Base-by-base conservation (phyloP, 2,329 filamentous ascomycete genomes). In the Trichoderma breve region DNA sequence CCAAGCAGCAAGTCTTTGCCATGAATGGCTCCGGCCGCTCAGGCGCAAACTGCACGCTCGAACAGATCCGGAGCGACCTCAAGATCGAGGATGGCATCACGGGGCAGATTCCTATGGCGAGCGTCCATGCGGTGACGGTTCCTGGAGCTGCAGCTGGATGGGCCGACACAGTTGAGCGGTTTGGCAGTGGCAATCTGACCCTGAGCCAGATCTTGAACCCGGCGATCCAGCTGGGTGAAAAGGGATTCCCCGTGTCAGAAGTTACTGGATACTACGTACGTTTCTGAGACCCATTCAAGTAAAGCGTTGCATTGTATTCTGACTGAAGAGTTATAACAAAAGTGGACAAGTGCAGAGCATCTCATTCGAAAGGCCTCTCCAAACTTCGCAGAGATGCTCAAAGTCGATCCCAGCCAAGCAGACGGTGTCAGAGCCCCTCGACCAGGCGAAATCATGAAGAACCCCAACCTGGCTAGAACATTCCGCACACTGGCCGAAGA, bases 1-100 rank as follows among this genome's bases (percentile, higher is more conserved):
- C 91, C 76, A 93, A 91, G 0, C 92, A 92, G 79, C 92, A 92
- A 74, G 91, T 98, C 9, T 91, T 90, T 70, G 93, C 94, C 11
- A 84, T 98, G 81, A 99, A 99, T 81, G 96, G 95, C 24, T 98
- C 95, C 1, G 96, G 96, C n/a, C 90, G 96, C 32, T 89, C 94
- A 4, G 90, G 93, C 5, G 86, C 83, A 66, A 89, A 91, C 47
- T 90, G 84, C 74, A 92, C 90, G 0, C 85, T 97, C 1, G 91
- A 94, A 68, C 86, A 85, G 36, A 87, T 97, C 70, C 88, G 93
- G 28, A 86, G 87, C 71, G 90, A 92, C 74, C 85, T 98, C 28
- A 89, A 89, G 0, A 77, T 96, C 15, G 84, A 86, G 2, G 86
- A 89, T 8, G 89, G 86, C 14, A 82, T 88, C 51, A 75, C 78